Base-by-base conservation (phyloP, 2,329 filamentous ascomycete species). In the Grosmannia serpens region DNA sequence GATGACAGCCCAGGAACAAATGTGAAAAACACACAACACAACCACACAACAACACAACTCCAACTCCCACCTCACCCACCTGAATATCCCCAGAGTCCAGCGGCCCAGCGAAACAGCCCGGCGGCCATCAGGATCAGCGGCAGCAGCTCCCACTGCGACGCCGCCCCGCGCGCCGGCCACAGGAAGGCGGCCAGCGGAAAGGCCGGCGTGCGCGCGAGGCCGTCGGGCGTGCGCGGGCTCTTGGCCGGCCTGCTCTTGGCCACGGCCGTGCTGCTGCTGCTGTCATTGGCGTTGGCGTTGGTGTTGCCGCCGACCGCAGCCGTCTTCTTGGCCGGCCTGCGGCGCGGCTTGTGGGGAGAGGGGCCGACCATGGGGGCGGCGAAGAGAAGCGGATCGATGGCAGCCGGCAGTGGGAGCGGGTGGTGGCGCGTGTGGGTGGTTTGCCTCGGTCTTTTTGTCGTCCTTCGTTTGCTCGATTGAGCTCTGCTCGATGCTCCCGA, bases 161-260 rank as follows among this genome's bases (percentile, higher is more conserved):
- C 78, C 0, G 88, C 87, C 56, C 86, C 86, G 63, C 91, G 86
- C 26, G 91, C 88, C 55, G 91, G 91, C 89, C 92, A 96, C 55
- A 99, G 81, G 68, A 99, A 92, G n/a, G 91, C 86, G 1, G 90
- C 91, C 26, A 99, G 80, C 47, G 94, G 92, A 68, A 96, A 97
- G 4, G 89, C 83, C 35, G 92, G 92, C 49, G 76, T 73, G 55
- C 41, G 53, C 20, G 15, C 35, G 35, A 38, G 35, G 15, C 35
- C 35, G 17, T 38, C 35, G 35, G 35, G 35, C 35, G 35, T 38
- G 35, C 35, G 35, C 33, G 33, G 33, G 10, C 33, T 35, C 33
- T 35, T 35, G 33, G 10, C 15, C 3, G 33, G 33, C 10, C 15
- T 35, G 33, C 10, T 3, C 8, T 8, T 10, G 33, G 33, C 6